Conservation (phyloP, 768 basidiomycete species). For the Paxillus involutus region DNA sequence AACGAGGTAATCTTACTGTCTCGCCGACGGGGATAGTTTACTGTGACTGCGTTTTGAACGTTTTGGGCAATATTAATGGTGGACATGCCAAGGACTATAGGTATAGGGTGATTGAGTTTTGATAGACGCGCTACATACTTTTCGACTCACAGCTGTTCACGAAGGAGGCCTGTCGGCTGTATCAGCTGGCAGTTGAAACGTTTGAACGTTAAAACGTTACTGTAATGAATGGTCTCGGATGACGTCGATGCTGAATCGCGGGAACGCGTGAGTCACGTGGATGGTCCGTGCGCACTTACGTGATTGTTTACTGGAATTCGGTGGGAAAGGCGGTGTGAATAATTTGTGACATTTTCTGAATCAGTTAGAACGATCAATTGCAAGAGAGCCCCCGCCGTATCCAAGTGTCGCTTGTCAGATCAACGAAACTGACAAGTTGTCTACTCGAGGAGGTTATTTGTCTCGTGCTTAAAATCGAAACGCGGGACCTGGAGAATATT, state of each 20-base stretch:
- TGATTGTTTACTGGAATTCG: slow-evolving; percentile 14
- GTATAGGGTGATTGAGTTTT: no score
- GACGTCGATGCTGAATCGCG: no score
- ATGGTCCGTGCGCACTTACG: slow-evolving; percentile 27
- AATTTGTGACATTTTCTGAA: slow-evolving; percentile 1
- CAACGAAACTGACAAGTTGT: neutral
- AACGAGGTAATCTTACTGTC: slow-evolving; percentile 1
- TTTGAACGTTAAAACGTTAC: neutral
- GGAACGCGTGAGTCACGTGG: slow-evolving; percentile 18
- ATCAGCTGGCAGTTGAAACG: no score
- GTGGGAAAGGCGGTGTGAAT: neutral
- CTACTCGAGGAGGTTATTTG: neutral
- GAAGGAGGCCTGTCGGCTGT: neutral
- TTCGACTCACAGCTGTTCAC: neutral
- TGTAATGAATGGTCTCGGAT: neutral
- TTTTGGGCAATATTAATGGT: neutral
- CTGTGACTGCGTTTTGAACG: neutral
- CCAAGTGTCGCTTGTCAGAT: slow-evolving; percentile 7
- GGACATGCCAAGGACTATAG: neutral
- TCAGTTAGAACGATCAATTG: neutral
- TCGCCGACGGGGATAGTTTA: slow-evolving; percentile 4
- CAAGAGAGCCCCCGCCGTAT: neutral
- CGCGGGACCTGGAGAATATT: no score
- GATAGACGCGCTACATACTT: neutral
- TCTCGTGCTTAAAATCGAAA: neutral